Evolutionary conservation across 805 yeast genomes (phyloP), one percentile per base, ranked within the genome.

Genomic region (Kluyveromyces nonfermentans): DNA sequence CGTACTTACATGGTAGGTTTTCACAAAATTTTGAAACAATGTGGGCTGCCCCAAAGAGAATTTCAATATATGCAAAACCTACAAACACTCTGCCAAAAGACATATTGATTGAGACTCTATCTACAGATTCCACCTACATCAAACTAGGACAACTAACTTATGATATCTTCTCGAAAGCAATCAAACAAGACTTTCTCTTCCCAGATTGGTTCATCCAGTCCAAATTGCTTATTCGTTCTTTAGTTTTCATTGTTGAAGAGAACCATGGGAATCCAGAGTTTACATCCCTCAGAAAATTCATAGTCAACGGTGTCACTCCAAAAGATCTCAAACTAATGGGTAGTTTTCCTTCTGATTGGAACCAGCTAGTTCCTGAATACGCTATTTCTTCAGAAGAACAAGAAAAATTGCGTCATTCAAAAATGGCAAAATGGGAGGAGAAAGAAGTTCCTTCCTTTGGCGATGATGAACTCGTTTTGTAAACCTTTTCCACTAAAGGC

Each of bases 301-400:
- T 62, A 5, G 53, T 73, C 9, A 70, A 72, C 45, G 78, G 75
- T 1, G 56, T 72, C 12, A 65, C 70, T 0, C 54, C 56, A 34
- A 57, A 62, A 32, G 73, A 68, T 48, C 37, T 60, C 25, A 47
- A 50, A 21, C 53, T 62, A 6, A 49, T 56, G 45, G 52, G 34
- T 33, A 48, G 25, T 47, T 47, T 42, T 43, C 41, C 22, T 51
- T 54, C 35, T 50, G 56, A 34, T 40, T 49, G 35, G 44, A 40
- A 20, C 42, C 51, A 8, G 40, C 47, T 19, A n/a, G 46, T 51
- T 1, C 56, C 59, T 3, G 59, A 56, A 38, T 57, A 56, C 37
- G 46, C 50, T 12, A 33, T 46, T 15, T 44, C 48, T 5, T 17
- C 31, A 18, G 46, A 46, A 22, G 48, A 46, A 10, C 35, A 37